These are phyloP conservation scores for Epicoccum sorghinum DNA, from an alignment of 2,329 filamentous ascomycete species.

Conservation along the genomic window DNA sequence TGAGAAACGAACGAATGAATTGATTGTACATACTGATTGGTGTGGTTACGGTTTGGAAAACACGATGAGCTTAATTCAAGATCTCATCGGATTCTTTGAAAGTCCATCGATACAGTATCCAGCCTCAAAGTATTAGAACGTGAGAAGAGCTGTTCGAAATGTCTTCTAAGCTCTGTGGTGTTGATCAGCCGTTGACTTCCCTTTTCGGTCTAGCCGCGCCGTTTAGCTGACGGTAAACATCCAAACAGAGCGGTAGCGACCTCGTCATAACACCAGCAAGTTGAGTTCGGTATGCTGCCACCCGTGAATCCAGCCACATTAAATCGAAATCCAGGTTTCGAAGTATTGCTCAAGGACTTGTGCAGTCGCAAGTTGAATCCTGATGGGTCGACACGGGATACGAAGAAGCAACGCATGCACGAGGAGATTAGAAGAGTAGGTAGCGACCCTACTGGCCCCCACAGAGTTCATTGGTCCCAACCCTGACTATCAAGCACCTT, in stretches of 20 bases:
- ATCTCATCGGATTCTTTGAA: too few species aligned
- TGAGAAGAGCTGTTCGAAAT: too few species aligned
- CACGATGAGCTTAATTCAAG: too few species aligned
- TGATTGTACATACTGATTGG: too few species aligned
- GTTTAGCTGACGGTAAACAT: slow-evolving; percentile 11
- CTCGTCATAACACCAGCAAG: background rate
- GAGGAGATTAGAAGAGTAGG: slow-evolving; percentile 49
- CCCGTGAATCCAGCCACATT: slow-evolving; percentile 48
- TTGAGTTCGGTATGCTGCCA: slow-evolving; percentile 46
- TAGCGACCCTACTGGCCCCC: background rate
- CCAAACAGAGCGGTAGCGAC: slow-evolving; percentile 11
- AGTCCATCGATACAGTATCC: too few species aligned
- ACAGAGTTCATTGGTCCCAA: too few species aligned
- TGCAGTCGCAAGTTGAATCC: slow-evolving; percentile 50
- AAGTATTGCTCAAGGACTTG: slow-evolving; percentile 53
- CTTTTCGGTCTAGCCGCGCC: background rate
- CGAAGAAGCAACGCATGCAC: slow-evolving; percentile 51
- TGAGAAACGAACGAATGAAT: too few species aligned
- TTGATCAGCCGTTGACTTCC: background rate
- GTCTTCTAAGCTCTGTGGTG: too few species aligned
- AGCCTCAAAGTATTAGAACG: too few species aligned
- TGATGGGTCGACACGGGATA: slow-evolving; percentile 53
- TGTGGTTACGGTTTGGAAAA: too few species aligned
- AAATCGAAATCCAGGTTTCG: slow-evolving; percentile 52
- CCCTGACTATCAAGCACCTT: too few species aligned